Base-by-base conservation (phyloP, 345 rosid genomes). In the Carallia pectinifolia region DNA sequence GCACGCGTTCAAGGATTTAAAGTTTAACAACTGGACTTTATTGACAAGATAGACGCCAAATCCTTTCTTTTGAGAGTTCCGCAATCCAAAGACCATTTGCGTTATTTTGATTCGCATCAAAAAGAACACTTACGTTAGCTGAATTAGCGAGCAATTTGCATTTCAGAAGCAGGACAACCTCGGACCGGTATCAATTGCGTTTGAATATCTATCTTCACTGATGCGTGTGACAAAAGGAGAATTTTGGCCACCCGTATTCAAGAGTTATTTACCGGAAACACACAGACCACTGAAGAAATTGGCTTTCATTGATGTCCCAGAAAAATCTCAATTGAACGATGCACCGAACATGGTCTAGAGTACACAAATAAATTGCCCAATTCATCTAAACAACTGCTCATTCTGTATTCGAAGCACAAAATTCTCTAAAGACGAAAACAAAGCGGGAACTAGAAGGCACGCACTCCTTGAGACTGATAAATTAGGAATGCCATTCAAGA, bases 301-400 rank as follows among this genome's bases (percentile, higher is more conserved):
- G 3, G 54, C 38, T 27, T 23, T 55, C 31, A 30, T 38, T 29
- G 29, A 31, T 30, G 34, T 61, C 73, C 44, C 61, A 33, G n/a
- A 66, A 13, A 31, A 66, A 53, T 53, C 62, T 71, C 64, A 59
- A 23, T 37, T 48, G 33, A 61, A 56, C 33, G 66, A 53, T 23
- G 61, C 64, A 47, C 65, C 58, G 71, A 66, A 74, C 64, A 64
- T 58, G 23, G 62, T 47, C 69, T 53, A 50, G 39, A 59, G 37
- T 37, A 53, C 70, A 68, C 78, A 69, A 66, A 33, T 44, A 58
- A 13, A 56, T 47, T 58, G 64, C 55, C 61, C 68, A 66, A 40
- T 69, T 40, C 66, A 62, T 73, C 78, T 59, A 70, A 77, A 69
- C n/a, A 59, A 44, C 64, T 63, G 62, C 54, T 71, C 80, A 63